phyloP scores from a whole-genome alignment of 2,329 filamentous ascomycete species.

The Colletotrichum simmondsii region DNA sequence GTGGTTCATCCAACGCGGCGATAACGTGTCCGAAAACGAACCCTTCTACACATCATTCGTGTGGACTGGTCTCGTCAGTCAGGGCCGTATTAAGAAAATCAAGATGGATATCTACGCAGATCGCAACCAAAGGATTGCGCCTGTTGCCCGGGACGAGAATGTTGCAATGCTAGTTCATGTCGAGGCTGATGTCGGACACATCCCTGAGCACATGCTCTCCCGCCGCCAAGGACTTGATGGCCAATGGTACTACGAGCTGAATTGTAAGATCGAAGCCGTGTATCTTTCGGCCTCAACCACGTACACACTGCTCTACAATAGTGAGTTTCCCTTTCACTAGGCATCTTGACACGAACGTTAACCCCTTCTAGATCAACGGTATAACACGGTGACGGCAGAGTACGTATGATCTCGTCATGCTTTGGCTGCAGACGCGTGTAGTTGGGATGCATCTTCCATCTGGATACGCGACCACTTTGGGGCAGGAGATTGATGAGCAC shows the following conservation, averaged over 20 bases:
- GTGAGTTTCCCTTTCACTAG: conserved; percentile 38
- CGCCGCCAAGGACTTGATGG: conserved; percentile 49
- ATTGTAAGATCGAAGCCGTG: conserved; percentile 52
- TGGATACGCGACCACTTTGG: not conserved
- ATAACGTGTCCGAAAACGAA: conserved; percentile 52
- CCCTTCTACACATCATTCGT: conserved; percentile 47
- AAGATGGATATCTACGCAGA: conserved; percentile 49
- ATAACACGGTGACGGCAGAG: conserved; percentile 54
- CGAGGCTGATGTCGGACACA: conserved; percentile 52
- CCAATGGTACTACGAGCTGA: conserved; percentile 51
- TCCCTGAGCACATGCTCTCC: conserved; percentile 49
- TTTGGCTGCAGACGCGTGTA: too few species aligned
- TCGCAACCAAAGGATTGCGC: conserved; percentile 42
- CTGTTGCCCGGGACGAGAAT: conserved; percentile 47
- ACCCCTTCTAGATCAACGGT: conserved; percentile 45
- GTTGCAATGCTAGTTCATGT: conserved; percentile 49
- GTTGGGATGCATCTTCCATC: not conserved
- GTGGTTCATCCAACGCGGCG: conserved; percentile 55
- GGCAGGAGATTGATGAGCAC: not conserved
- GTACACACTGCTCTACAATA: conserved; percentile 56
- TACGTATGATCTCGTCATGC: conserved; percentile 45
- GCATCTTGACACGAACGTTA: not conserved
- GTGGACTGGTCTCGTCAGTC: conserved; percentile 44
- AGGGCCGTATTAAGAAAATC: conserved; percentile 47
- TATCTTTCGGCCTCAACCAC: conserved; percentile 54